Evolutionary conservation across 441 rosid species (phyloP).

Genomic region (Metrosideros polymorpha): DNA sequence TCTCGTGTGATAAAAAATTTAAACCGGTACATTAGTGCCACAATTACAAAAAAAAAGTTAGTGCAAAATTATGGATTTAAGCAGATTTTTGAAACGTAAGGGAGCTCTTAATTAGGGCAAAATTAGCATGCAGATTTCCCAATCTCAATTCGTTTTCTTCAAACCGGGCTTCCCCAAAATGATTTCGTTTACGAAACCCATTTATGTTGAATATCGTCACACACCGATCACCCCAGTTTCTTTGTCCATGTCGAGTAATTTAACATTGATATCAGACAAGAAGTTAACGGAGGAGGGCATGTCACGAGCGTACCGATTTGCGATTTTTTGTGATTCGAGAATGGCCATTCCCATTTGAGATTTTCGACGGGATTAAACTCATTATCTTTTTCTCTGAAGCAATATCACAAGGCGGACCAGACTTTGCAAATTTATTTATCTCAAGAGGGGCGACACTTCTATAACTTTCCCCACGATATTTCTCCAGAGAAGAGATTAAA

Average conservation of each 20-base stretch:
- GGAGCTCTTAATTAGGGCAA: not conserved
- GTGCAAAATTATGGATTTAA: not conserved
- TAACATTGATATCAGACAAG: not conserved
- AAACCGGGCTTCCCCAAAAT: not conserved
- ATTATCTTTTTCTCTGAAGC: not conserved
- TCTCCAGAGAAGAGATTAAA: not conserved
- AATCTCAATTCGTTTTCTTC: not conserved
- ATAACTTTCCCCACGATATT: not conserved
- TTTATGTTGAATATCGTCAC: not conserved
- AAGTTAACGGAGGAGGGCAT: not conserved
- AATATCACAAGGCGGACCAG: not conserved
- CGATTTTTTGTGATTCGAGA: not conserved
- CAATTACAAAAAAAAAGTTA: not conserved
- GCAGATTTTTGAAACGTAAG: not conserved
- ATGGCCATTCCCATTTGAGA: not conserved
- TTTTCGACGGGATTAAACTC: not conserved
- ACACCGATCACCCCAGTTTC: accelerated
- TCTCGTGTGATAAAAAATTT: not conserved
- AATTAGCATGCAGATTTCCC: not conserved
- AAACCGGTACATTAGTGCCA: accelerated
- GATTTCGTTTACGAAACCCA: not conserved
- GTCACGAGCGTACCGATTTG: not conserved
- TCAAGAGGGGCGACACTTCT: accelerated
- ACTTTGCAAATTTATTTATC: not conserved
- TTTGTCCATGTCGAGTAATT: too few species aligned